Conservation (phyloP, 179 eudicot species). For the Nepenthes alata region DNA sequence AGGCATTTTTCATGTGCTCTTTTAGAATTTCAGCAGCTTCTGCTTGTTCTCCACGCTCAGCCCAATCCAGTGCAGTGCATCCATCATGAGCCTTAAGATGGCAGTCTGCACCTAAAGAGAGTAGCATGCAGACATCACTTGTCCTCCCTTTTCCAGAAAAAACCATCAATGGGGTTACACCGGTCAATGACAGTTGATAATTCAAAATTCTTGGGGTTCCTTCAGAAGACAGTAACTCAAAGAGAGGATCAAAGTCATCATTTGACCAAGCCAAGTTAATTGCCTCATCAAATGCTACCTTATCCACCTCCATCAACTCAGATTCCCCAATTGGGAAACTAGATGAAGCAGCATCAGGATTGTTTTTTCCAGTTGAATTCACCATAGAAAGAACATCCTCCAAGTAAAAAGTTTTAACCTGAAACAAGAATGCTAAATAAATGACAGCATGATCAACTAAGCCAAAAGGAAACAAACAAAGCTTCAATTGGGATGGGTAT, state of each 20-base stretch:
- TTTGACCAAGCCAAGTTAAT: conserved; percentile 49
- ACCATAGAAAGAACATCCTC: conserved; percentile 69
- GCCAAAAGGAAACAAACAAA: not conserved
- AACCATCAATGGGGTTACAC: conserved; percentile 85
- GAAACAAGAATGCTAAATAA: conserved; percentile 11
- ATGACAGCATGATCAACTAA: not conserved
- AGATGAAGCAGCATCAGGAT: conserved; percentile 23
- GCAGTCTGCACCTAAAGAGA: conserved; percentile 78
- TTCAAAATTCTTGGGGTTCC: conserved; percentile 35
- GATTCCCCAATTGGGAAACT: conserved; percentile 20
- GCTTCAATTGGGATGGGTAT: not conserved
- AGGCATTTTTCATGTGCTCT: conserved; percentile 36
- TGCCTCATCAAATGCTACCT: conserved; percentile 69
- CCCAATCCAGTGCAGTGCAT: conserved; percentile 72
- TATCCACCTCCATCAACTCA: conserved; percentile 36
- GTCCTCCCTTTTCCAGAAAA: conserved; percentile 72
- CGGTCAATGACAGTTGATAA: conserved; percentile 74
- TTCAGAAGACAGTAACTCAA: conserved; percentile 52
- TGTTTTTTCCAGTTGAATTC: conserved; percentile 27
- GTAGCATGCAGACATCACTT: conserved; percentile 74
- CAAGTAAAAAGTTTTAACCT: conserved; percentile 74
- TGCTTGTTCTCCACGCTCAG: conserved; percentile 44
- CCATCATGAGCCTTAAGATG: conserved; percentile 58
- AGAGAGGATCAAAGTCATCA: conserved; percentile 71
- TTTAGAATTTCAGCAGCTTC: conserved; percentile 55